Evolutionary conservation across 148 eudicot species (phyloP).

Genomic region (Mesembryanthemum crystallinum): DNA sequence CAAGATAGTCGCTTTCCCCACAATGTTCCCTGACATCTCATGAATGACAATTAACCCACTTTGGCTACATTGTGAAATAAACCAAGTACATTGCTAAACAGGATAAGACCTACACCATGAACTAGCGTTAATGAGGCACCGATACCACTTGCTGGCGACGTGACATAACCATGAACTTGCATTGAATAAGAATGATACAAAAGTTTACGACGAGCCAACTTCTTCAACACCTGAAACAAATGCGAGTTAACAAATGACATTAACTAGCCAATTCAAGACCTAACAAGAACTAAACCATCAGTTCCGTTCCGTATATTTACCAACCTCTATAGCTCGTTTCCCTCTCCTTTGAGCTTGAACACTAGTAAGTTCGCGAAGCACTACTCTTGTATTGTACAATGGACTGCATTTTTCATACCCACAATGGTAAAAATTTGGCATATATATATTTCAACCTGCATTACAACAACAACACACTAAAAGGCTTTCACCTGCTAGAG

Average conservation of each 20-base stretch:
- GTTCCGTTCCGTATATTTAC: constrained; percentile 11
- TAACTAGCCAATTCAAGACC: background rate
- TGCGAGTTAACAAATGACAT: background rate
- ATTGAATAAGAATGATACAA: constrained; percentile 92
- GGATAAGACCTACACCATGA: constrained; percentile 76
- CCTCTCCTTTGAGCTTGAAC: constrained; percentile 93
- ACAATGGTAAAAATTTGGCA: background rate
- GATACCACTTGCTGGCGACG: constrained; percentile 50
- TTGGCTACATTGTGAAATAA: background rate
- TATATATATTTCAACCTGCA: background rate
- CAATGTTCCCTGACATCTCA: background rate
- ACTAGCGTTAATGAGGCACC: constrained; percentile 73
- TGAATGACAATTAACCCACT: background rate
- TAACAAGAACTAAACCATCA: background rate
- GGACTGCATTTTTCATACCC: constrained; percentile 52
- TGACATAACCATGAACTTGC: constrained; percentile 95
- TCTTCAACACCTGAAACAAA: constrained; percentile 72
- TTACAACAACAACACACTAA: background rate
- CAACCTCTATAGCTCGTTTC: constrained; percentile 91
- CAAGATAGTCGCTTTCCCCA: background rate
- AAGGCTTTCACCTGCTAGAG: constrained; percentile 52
- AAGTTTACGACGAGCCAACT: constrained; percentile 65
- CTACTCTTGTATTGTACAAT: constrained; percentile 68
- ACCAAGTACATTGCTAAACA: constrained; percentile 12
- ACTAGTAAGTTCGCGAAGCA: constrained; percentile 81